Percentiles rank a stretch among this genome's conserved stretches.
Evolutionary conservation across 163 green algal genomes (phyloP).

Genomic region (Prototheca stagnorum): DNA sequence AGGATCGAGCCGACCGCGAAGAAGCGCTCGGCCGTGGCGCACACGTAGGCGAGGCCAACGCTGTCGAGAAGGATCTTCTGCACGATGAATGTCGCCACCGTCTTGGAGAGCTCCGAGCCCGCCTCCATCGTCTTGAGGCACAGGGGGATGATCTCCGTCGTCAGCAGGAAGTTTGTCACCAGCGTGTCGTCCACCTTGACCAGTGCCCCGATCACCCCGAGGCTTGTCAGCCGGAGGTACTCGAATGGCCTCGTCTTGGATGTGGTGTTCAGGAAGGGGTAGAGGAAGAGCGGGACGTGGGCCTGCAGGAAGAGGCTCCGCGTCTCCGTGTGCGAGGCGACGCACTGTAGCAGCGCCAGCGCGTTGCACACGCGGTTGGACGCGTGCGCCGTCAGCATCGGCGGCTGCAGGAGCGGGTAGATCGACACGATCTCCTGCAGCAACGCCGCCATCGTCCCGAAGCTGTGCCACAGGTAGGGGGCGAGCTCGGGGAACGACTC

Average conservation of each 20-base stretch:
- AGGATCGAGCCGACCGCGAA: slow-evolving; percentile 87
- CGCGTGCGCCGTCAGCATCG: slow-evolving; percentile 78
- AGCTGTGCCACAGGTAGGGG: slow-evolving; percentile 91
- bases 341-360: slow-evolving; percentile 89
- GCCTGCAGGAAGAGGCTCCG: slow-evolving; percentile 87
- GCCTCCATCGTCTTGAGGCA: slow-evolving; percentile 98
- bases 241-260: slow-evolving; percentile 95
- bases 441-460: slow-evolving; percentile 83
- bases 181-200: slow-evolving; percentile 98
- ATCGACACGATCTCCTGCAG: slow-evolving; percentile 96
- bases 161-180: slow-evolving; percentile 98
- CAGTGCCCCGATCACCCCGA: slow-evolving; percentile 93
- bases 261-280: slow-evolving; percentile 96
- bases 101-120: slow-evolving; percentile 95
- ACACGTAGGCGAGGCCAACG: slow-evolving; percentile 91
- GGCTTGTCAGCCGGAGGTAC: slow-evolving; percentile 89
- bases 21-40: slow-evolving; percentile 93
- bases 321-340: slow-evolving; percentile 83
- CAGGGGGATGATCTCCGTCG: slow-evolving; percentile 96
- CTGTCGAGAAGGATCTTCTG: slow-evolving; percentile 97
- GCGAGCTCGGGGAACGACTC: slow-evolving; percentile 89
- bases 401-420: slow-evolving; percentile 87
- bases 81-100: slow-evolving; percentile 97
- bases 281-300: slow-evolving; percentile 95
- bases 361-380: slow-evolving; percentile 98